phyloP scores from a whole-genome alignment of 805 yeast species.

The Suhomyces canberraensis region DNA sequence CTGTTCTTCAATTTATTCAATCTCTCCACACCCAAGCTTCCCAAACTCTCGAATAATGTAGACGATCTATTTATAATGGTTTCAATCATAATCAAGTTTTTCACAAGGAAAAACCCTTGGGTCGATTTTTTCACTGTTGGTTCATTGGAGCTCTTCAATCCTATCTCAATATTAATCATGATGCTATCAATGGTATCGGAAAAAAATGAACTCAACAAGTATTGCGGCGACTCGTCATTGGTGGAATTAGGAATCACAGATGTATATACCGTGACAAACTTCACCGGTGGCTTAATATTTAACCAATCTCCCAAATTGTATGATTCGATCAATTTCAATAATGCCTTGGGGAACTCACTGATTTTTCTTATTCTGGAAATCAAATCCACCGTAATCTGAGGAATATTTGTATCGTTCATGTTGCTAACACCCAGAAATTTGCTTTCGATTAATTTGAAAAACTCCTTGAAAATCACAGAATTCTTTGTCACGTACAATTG shows the following conservation, averaged over 20 bases:
- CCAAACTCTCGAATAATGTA: constrained; percentile 52
- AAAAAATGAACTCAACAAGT: constrained; percentile 60
- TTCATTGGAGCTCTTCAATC: constrained; percentile 40
- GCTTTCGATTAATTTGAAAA: constrained; percentile 53
- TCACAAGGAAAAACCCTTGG: constrained; percentile 68
- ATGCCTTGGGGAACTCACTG: constrained; percentile 57
- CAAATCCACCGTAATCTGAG: constrained; percentile 69
- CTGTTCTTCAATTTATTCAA: constrained; percentile 68
- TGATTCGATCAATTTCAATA: constrained; percentile 45
- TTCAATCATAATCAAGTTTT: constrained; percentile 72
- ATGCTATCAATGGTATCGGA: constrained; percentile 79
- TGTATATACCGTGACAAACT: constrained; percentile 42
- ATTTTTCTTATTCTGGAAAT: constrained; percentile 65
- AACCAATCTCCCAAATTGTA: constrained; percentile 68
- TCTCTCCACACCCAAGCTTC: constrained; percentile 58
- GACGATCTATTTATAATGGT: constrained; percentile 60
- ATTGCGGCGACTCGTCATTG: constrained; percentile 40
- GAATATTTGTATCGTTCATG: constrained; percentile 63
- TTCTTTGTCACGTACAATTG: constrained; percentile 18
- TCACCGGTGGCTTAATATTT: constrained; percentile 54
- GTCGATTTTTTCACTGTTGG: constrained; percentile 36
- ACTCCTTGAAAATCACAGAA: constrained; percentile 49
- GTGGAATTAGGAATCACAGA: constrained; percentile 42
- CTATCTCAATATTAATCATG: constrained; percentile 59
- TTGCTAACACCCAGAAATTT: constrained; percentile 44